Evolutionary conservation across 1,284 basidiomycete species (phyloP), one percentile per base, ranked within the genome.

Genomic region (Phellopilus nigrolimitatus): DNA sequence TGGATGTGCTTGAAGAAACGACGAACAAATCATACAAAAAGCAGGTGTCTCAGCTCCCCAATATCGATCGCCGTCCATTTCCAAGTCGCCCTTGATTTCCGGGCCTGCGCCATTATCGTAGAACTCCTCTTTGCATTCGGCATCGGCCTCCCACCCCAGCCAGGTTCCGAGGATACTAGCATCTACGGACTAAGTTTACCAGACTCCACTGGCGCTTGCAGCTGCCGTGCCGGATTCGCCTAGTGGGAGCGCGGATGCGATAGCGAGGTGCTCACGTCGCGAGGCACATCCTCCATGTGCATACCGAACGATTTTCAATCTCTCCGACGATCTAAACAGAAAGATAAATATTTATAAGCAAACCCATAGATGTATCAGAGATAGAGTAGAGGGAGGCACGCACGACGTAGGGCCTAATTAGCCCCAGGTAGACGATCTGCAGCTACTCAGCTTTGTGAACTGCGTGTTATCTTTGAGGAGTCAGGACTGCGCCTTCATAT

Each of bases 381-480:
- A n/a, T n/a, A n/a, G n/a, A n/a, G n/a, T n/a, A n/a, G n/a, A n/a
- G n/a, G n/a, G n/a, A n/a, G n/a, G n/a, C 13, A 79, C 89, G 53
- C 60, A 95, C 92, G 42, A 92, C 86, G 60, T 97, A 95, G 19
- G 97, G 80, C 64, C 82, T 78, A 3, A 77, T 82, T 0, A 94
- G 95, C 0, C 87, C 87, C 10, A 95, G 76, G 64, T 97, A 97
- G 42, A 92, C 83, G n/a, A n/a, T n/a, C n/a, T n/a, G n/a, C n/a
- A n/a, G n/a, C n/a, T n/a, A 91, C 72, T 97, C 94, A 3, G 87
- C 82, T 62, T 95, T 95, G 92, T 95, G 55, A 97, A 80, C 46
- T 73, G 71, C 1, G 76, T 67, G 49, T 97, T 81, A 12, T 80
- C 76, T 36, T 79, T 74, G n/a, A n/a, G n/a, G n/a, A n/a, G n/a